Evolutionary conservation across 306 rosid genomes (phyloP).

Genomic region (Sindora glabra): DNA sequence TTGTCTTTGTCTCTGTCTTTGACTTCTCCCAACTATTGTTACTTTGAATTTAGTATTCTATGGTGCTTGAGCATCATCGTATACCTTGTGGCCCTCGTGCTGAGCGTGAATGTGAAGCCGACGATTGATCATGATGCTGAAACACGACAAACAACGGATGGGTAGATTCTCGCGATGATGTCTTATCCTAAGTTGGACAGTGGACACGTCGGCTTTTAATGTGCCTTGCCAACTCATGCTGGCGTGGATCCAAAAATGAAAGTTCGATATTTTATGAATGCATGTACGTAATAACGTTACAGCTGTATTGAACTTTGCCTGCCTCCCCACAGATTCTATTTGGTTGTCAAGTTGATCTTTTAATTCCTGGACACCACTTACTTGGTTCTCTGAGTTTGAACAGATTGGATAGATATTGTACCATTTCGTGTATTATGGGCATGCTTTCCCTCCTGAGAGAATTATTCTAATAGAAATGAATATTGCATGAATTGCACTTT

Average conservation of each 20-base stretch:
- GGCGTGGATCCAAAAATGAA: conserved; percentile 37
- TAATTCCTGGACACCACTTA: neutral
- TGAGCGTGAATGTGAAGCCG: neutral
- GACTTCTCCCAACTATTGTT: neutral
- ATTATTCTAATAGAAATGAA: neutral
- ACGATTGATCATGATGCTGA: neutral
- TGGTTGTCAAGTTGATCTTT: neutral
- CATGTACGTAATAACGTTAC: conserved; percentile 15
- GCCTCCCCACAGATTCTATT: neutral
- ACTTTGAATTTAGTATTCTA: neutral
- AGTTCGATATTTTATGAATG: conserved; percentile 1
- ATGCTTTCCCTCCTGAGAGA: neutral
- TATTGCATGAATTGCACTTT: neutral
- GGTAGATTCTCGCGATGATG: neutral
- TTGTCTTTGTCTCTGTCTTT: neutral
- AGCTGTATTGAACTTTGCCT: conserved; percentile 14
- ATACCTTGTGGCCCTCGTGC: neutral
- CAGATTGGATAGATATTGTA: neutral
- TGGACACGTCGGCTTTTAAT: neutral
- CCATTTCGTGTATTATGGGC: neutral
- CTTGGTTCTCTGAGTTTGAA: neutral
- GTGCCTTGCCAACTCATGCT: conserved; percentile 30
- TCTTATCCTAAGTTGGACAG: conserved; percentile 15
- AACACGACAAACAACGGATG: neutral
- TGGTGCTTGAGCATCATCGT: neutral